These are phyloP conservation scores for Aspergillus sp. DNA, from an alignment of 2,329 filamentous ascomycete species.

Conservation along the genomic window DNA sequence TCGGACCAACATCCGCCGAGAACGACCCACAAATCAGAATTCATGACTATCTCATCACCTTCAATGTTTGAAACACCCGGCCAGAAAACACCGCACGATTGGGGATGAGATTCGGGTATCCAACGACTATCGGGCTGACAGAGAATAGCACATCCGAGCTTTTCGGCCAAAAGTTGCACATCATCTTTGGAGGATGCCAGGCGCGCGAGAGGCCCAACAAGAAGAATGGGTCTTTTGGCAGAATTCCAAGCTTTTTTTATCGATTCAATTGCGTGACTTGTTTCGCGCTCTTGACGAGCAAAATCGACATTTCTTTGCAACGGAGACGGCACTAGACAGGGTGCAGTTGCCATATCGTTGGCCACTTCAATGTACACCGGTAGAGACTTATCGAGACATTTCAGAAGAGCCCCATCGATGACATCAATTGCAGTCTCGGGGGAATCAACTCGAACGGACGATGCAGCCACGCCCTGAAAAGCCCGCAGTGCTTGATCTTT, in stretches of 20 bases:
- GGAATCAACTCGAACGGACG: constrained; percentile 2
- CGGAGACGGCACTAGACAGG: background rate
- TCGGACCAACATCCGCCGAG: background rate
- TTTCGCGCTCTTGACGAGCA: background rate
- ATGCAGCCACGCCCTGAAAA: constrained; percentile 6
- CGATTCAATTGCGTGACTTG: background rate
- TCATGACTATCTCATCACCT: background rate
- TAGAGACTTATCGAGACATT: constrained; percentile 2
- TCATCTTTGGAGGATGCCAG: background rate
- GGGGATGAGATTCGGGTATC: constrained; percentile 1
- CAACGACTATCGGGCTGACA: constrained; percentile 10
- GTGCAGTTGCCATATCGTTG: constrained; percentile 1
- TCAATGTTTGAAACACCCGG: background rate
- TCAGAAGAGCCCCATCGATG: constrained; percentile 4
- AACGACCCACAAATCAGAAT: background rate
- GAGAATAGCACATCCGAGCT: constrained; percentile 8
- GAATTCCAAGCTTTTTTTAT: constrained; percentile 6
- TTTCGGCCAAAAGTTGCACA: constrained; percentile 5
- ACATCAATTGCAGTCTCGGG: background rate
- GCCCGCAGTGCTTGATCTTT: constrained; percentile 7
- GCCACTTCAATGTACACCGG: constrained; percentile 12
- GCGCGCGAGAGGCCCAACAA: constrained; percentile 3
- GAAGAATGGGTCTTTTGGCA: constrained; percentile 1
- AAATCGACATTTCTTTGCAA: background rate
- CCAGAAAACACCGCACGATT: background rate